Evolutionary conservation across 257 asterid species (phyloP), one percentile per base, ranked within the genome.

Genomic region (Scutellaria barbata): DNA sequence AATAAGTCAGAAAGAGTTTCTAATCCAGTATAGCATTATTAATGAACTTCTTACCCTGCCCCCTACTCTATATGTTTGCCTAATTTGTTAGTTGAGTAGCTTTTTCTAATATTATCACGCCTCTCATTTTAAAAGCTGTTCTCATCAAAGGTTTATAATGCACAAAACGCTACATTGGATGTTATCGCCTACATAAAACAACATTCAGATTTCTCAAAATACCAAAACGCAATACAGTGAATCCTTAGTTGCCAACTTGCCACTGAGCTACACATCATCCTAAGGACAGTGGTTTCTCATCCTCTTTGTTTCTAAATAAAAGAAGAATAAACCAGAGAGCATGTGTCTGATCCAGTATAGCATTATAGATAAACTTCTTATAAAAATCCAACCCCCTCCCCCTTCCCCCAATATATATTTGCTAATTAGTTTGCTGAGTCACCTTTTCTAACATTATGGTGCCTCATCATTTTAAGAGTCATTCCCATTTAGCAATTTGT

Each of bases 1-100:
- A 10, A 57, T 30, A 10, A 69, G 67, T 53, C 66, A 14, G 69
- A n/a, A 14, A 13, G 57, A 63, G 40, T 35, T 9, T 46, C 66
- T 33, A 17, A 67, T 33, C 54, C 35, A 53, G 58, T 42, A 39
- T 43, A 25, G 30, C 58, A 60, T 6, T 40, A 4, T 9, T 33
- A 51, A 42, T 54, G 40, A 76, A 64, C 67, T 63, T 64, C 47
- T 17, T 16, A 56, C 2, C 64, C 47, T 25, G 1, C n/a, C 8
- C 47, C 47, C 47, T 12, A 3, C 5, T 46, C 14, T 66, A 35
- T 46, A 11, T 54, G 37, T 22, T 10, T 10, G 56, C 56, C 16
- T 51, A 51, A 16, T 51, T 14, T 16, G 16, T 16, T 39, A 59
- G 9, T 47, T 7, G 43, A 12, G 47, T 42, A 63, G 46, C 12